Percentiles rank a stretch among this genome's conserved stretches.
phyloP scores from a whole-genome alignment of 129 eudicot species.

The Centella asiatica region DNA sequence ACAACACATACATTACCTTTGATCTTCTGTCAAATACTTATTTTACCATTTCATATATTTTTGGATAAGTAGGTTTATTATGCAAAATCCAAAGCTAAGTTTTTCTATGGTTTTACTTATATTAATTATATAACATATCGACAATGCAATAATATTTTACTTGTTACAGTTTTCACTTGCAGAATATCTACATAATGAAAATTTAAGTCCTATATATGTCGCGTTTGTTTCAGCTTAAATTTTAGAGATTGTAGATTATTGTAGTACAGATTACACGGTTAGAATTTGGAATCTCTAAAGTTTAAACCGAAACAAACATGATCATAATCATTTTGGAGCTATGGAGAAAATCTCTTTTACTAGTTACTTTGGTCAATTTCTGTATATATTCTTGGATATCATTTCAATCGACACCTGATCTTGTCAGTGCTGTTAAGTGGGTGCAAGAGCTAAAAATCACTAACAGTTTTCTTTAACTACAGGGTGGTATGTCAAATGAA shows the following conservation, averaged over 20 bases:
- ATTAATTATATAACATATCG: neutral
- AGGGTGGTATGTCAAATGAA: conserved; percentile 99
- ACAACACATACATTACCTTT: neutral
- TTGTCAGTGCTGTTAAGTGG: neutral
- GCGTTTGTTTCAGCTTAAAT: too few relatives aligned
- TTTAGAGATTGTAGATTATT: too few relatives aligned
- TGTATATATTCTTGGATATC: neutral
- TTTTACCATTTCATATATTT: neutral
- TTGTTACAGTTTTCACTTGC: neutral
- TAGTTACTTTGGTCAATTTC: conserved; percentile 4
- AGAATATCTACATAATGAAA: neutral
- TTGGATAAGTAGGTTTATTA: too few relatives aligned
- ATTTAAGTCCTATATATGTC: neutral
- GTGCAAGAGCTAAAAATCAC: conserved; percentile 7
- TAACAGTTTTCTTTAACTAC: conserved; percentile 18
- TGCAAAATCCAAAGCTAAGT: neutral
- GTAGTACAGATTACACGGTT: too few relatives aligned
- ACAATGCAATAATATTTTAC: neutral
- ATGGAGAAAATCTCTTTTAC: too few relatives aligned
- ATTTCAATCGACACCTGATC: too few relatives aligned
- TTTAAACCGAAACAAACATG: too few relatives aligned
- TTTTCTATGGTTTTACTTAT: neutral
- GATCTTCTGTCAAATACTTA: neutral
- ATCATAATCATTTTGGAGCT: too few relatives aligned
- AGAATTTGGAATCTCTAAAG: too few relatives aligned